phyloP scores from a whole-genome alignment of 306 rosid genomes.

The Begonia loranthoides region DNA sequence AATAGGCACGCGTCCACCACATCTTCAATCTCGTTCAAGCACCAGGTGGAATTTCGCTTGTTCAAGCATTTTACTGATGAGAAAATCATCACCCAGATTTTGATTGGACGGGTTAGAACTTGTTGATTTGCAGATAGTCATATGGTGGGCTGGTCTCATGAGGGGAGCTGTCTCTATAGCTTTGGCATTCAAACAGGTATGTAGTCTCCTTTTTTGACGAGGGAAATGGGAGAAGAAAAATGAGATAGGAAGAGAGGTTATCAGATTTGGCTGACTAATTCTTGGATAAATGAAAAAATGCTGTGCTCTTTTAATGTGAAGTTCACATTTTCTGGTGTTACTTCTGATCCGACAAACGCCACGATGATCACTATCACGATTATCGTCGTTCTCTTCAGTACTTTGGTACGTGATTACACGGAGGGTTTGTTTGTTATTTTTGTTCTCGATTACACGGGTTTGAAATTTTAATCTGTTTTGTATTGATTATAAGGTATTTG shows the following conservation, averaged over 20 bases:
- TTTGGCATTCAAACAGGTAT: slow-evolving; percentile 80
- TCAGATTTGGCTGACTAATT: too few relatives aligned
- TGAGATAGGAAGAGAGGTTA: not conserved
- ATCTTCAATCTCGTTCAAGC: slow-evolving; percentile 38
- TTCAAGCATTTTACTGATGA: not conserved
- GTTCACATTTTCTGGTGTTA: slow-evolving; percentile 79
- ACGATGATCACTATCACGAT: slow-evolving; percentile 79
- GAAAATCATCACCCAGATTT: not conserved
- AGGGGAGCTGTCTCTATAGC: slow-evolving; percentile 95
- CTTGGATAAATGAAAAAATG: not conserved
- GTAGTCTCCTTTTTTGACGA: not conserved
- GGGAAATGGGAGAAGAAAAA: not conserved
- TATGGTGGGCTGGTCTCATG: slow-evolving; percentile 98
- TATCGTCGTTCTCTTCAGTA: slow-evolving; percentile 72
- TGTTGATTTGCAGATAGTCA: slow-evolving; percentile 30
- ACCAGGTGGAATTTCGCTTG: slow-evolving; percentile 38
- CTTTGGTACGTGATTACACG: slow-evolving; percentile 37
- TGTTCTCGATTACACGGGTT: not conserved
- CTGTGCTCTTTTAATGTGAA: slow-evolving; percentile 19
- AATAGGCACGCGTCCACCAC: slow-evolving; percentile 26
- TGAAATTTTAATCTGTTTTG: not conserved
- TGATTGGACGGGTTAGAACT: not conserved
- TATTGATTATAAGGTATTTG: slow-evolving; percentile 49
- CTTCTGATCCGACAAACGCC: slow-evolving; percentile 53
- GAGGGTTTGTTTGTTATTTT: not conserved